A percentile compares a stretch with the other conserved stretches of the same genome.
Evolutionary conservation across 2,329 filamentous ascomycete genomes (phyloP).

Genomic region (Colletotrichum higginsianum): DNA sequence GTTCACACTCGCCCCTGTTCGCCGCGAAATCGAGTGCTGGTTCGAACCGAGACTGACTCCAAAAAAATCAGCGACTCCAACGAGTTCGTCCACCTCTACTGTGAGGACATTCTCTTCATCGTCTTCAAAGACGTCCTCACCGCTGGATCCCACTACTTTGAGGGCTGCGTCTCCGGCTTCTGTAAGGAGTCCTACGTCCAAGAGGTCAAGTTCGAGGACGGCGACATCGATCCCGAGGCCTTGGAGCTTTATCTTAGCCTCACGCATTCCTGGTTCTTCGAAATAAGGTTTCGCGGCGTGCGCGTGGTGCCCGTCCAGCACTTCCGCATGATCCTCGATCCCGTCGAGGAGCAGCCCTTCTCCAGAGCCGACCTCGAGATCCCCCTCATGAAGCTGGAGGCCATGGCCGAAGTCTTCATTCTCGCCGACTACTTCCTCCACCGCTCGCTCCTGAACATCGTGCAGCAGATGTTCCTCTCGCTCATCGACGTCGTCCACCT

Average conservation of each 20-base stretch:
- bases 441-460: conserved; percentile 31
- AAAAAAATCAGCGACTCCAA: conserved; percentile 8
- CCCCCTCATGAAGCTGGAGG: conserved; percentile 18
- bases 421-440: conserved; percentile 34
- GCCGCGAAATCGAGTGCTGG: background rate
- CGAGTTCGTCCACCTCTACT: conserved; percentile 28
- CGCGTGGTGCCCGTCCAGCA: conserved; percentile 7
- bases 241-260: conserved; percentile 31
- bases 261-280: conserved; percentile 37
- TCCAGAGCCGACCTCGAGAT: conserved; percentile 1
- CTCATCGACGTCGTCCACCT: conserved; percentile 17
- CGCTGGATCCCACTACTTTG: conserved; percentile 34
- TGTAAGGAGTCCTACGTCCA: conserved; percentile 23
- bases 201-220: conserved; percentile 17
- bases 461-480: conserved; percentile 29
- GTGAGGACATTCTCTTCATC: conserved; percentile 18
- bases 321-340: conserved; percentile 3
- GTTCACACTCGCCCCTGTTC: background rate
- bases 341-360: background rate
- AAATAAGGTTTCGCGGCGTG: conserved; percentile 32
- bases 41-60: background rate
- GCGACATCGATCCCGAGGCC: conserved; percentile 2
- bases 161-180: conserved; percentile 27
- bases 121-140: conserved; percentile 33
- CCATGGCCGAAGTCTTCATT: conserved; percentile 8